Conservation (phyloP, 1,284 basidiomycete genomes). For the Cryptococcus sp. region DNA sequence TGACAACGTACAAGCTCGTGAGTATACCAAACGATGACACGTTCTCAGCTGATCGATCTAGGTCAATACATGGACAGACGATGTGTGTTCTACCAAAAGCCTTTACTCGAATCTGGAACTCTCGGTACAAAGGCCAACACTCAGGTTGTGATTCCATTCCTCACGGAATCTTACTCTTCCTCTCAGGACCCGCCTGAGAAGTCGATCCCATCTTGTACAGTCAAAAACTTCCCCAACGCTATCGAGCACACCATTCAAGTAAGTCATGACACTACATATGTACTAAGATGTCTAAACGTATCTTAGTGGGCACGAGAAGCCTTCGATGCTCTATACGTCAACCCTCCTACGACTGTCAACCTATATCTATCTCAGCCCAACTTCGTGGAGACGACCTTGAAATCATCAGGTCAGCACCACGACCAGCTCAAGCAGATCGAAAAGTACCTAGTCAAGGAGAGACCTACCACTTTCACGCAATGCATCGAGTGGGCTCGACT, state of each 20-base stretch:
- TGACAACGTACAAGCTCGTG: conserved; percentile 93
- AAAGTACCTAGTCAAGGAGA: conserved; percentile 83
- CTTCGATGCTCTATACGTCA: conserved; percentile 90
- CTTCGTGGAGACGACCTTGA: conserved; percentile 85
- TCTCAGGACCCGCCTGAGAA: conserved; percentile 99
- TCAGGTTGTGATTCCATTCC: conserved; percentile 89
- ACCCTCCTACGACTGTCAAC: conserved; percentile 91
- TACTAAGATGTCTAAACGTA: not conserved
- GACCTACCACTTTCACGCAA: conserved; percentile 93
- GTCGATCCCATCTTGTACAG: conserved; percentile 93
- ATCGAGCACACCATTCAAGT: conserved; percentile 99
- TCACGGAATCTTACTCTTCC: conserved; percentile 96
- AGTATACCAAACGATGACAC: conserved; percentile 35
- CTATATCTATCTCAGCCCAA: conserved; percentile 95
- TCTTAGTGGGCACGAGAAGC: conserved; percentile 85
- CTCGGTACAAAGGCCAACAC: conserved; percentile 98
- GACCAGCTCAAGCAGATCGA: conserved; percentile 89
- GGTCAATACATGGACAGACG: conserved; percentile 98
- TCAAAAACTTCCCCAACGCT: conserved; percentile 98
- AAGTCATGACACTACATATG: conserved; percentile 12
- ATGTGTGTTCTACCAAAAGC: conserved; percentile 96
- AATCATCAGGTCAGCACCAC: conserved; percentile 81
- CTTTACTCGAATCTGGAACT: conserved; percentile 94
- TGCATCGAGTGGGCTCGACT: conserved; percentile 96
- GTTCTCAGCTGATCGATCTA: conserved; percentile 30